These are phyloP conservation scores for Hypholoma fasciculare DNA, from an alignment of 768 basidiomycete species.

Conservation along the genomic window DNA sequence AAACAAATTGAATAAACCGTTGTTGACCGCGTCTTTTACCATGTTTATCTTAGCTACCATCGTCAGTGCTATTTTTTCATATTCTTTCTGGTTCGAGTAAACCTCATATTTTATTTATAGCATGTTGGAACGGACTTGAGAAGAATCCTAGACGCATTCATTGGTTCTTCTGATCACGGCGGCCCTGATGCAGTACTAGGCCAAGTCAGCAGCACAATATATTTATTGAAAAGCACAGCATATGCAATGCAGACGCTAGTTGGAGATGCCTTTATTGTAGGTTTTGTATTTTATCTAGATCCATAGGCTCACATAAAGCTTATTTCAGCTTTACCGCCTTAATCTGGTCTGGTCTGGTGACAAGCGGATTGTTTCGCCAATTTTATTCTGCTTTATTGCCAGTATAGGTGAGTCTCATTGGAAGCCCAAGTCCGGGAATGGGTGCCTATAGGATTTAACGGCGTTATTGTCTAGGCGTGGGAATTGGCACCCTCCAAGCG, in stretches of 20 bases:
- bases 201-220: slow-evolving; percentile 2
- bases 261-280: slow-evolving; percentile 3
- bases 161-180: background rate
- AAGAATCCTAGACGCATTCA: slow-evolving; percentile 7
- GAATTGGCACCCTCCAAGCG: slow-evolving; percentile 8
- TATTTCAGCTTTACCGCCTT: background rate
- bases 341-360: background rate
- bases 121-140: slow-evolving; percentile 8
- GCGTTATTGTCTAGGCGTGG: slow-evolving; percentile 2
- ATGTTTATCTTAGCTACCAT: background rate
- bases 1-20: too few relatives aligned
- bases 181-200: slow-evolving; percentile 1
- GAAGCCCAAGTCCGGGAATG: too few relatives aligned
- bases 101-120: background rate
- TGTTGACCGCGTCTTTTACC: background rate
- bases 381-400: background rate
- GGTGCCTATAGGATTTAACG: background rate
- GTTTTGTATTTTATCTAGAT: background rate
- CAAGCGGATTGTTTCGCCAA: background rate
- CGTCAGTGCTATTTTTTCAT: background rate
- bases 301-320: background rate
- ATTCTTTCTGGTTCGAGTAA: background rate
- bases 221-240: background rate
- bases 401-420: slow-evolving; percentile 1
- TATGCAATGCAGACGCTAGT: background rate